Percentiles rank a stretch among this genome's conserved stretches.
phyloP scores from a whole-genome alignment of 306 rosid species.

The Prunus mume region DNA sequence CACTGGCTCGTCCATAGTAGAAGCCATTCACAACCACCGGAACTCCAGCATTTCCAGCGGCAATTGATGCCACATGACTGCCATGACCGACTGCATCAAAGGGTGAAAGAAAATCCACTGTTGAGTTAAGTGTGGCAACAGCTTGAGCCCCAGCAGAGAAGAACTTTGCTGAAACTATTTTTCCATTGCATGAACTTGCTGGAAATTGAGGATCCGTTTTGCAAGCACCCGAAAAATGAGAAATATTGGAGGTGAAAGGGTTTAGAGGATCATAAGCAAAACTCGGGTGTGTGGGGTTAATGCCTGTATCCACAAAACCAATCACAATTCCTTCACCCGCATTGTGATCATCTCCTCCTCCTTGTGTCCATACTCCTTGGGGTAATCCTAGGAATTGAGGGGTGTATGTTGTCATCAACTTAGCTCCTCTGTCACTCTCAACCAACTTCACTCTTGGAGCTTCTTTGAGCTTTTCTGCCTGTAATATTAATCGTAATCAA shows the following conservation, averaged over 20 bases:
- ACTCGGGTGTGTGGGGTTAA: conserved; percentile 72
- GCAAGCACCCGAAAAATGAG: conserved; percentile 52
- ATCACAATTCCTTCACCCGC: conserved; percentile 76
- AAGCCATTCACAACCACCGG: conserved; percentile 67
- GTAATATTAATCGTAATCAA: background rate
- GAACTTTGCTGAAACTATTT: conserved; percentile 65
- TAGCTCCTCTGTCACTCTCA: conserved; percentile 56
- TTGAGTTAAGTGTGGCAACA: conserved; percentile 47
- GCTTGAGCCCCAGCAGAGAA: conserved; percentile 85
- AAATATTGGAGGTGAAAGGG: conserved; percentile 40
- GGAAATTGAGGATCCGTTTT: conserved; percentile 64
- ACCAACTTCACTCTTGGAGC: conserved; percentile 33
- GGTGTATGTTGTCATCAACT: conserved; percentile 49
- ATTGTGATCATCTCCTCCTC: conserved; percentile 35
- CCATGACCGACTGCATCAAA: conserved; percentile 88
- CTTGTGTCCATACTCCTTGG: conserved; percentile 42
- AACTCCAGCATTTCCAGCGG: conserved; percentile 84
- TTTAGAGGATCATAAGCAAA: conserved; percentile 44
- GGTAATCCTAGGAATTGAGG: conserved; percentile 42
- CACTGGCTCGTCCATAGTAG: conserved; percentile 69
- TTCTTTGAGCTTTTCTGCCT: conserved; percentile 38
- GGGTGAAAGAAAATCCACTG: conserved; percentile 80
- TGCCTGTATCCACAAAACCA: conserved; percentile 81
- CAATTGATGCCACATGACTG: conserved; percentile 86
- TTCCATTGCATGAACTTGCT: conserved; percentile 58